A percentile compares a stretch with the other conserved stretches of the same genome.
These are phyloP conservation scores for Biscutella laevigata DNA, from an alignment of 441 rosid species.

Conservation along the genomic window DNA sequence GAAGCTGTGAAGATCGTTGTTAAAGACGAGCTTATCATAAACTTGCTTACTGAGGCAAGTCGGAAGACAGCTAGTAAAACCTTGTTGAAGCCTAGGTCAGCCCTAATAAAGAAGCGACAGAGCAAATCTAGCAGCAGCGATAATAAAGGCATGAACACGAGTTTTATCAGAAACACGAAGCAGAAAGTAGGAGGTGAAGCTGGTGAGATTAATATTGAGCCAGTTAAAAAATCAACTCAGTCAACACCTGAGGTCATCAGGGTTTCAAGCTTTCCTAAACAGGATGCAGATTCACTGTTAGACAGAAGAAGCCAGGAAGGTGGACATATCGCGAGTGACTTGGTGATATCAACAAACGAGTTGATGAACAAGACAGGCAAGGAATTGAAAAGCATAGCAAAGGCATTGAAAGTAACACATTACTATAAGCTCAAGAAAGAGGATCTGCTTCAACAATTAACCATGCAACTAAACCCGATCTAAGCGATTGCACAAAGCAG, in stretches of 20 bases:
- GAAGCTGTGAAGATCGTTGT: constrained; percentile 23
- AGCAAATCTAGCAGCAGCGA: constrained; percentile 10
- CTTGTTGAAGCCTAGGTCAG: constrained; percentile 20
- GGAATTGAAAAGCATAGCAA: constrained; percentile 41
- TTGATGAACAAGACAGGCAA: constrained; percentile 34
- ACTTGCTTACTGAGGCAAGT: constrained; percentile 15
- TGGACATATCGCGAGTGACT: constrained; percentile 15
- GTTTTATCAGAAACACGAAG: constrained; percentile 18
- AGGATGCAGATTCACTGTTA: constrained; percentile 12
- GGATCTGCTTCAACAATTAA: constrained; percentile 32
- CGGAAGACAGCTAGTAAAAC: constrained; percentile 21
- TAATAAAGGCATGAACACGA: constrained; percentile 14
- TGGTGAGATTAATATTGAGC: constrained; percentile 14
- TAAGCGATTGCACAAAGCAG: constrained; percentile 28
- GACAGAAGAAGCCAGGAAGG: constrained; percentile 16
- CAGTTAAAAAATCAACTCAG: constrained; percentile 5
- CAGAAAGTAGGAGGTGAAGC: constrained; percentile 26
- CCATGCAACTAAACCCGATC: constrained; percentile 18
- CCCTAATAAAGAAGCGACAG: constrained; percentile 26
- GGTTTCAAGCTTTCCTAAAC: constrained; percentile 21
- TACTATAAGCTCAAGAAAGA: constrained; percentile 38
- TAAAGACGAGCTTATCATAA: constrained; percentile 18
- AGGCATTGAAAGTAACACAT: constrained; percentile 29
- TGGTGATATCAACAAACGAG: constrained; percentile 15
- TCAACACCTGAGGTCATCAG: constrained; percentile 19